These are phyloP conservation scores for Auriscalpium orientale DNA, from an alignment of 768 basidiomycete species.

Conservation along the genomic window DNA sequence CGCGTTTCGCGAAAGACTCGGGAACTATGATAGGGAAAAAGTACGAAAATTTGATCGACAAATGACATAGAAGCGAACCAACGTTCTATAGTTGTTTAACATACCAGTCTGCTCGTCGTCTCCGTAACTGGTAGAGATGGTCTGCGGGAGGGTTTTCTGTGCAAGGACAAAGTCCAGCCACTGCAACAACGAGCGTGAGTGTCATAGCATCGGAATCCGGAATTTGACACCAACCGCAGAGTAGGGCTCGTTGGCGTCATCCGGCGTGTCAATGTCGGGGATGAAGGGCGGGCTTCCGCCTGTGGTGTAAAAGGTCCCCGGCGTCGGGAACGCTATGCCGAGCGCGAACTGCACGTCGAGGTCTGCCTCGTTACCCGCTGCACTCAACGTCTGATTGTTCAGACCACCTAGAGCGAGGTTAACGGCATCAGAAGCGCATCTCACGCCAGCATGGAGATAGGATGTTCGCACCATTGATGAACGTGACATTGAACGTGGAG, in stretches of 20 bases:
- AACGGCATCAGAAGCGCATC: not conserved
- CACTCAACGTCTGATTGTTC: slow-evolving; percentile 47
- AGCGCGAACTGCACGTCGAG: slow-evolving; percentile 14
- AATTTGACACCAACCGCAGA: slow-evolving; percentile 24
- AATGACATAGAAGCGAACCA: not conserved
- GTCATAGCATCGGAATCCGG: not conserved
- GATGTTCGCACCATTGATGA: not conserved
- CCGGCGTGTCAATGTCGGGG: not conserved
- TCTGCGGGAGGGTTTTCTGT: slow-evolving; percentile 43
- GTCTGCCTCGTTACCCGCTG: slow-evolving; percentile 39
- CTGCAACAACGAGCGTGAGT: slow-evolving; percentile 16
- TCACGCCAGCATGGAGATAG: not conserved
- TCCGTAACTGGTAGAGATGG: slow-evolving; percentile 56
- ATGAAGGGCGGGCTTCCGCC: not conserved
- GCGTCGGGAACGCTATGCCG: not conserved
- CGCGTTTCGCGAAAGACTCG: slow-evolving; percentile 46
- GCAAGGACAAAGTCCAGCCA: slow-evolving; percentile 49
- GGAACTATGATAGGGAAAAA: slow-evolving; percentile 32
- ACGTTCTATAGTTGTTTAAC: not conserved
- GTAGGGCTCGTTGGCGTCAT: slow-evolving; percentile 2
- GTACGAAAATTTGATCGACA: not conserved
- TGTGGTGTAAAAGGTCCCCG: not conserved
- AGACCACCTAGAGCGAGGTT: slow-evolving; percentile 32
- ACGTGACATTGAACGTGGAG: slow-evolving; percentile 3
- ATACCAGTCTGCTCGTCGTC: slow-evolving; percentile 52